Conservation (phyloP, 2,329 filamentous ascomycete species). For the Capronia americana region DNA sequence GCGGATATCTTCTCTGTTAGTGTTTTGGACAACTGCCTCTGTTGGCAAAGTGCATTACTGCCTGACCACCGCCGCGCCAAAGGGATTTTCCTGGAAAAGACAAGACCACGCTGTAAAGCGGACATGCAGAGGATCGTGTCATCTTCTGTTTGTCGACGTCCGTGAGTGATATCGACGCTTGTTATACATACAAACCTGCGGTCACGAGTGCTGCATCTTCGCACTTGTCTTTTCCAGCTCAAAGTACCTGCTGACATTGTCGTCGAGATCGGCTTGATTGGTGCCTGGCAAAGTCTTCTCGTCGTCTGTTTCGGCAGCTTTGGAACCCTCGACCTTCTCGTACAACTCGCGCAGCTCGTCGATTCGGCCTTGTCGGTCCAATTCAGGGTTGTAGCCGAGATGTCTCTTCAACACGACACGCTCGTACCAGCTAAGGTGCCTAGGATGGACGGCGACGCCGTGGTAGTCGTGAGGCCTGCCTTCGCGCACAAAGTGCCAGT, state of each 20-base stretch:
- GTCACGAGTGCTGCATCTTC: background rate
- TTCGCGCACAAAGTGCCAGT: slow-evolving; percentile 14
- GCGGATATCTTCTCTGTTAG: no score
- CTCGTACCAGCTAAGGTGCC: background rate
- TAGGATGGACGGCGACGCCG: background rate
- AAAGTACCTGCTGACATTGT: slow-evolving; percentile 25
- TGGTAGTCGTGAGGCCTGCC: slow-evolving; percentile 4
- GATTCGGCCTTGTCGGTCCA: background rate
- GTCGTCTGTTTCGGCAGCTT: slow-evolving; percentile 16
- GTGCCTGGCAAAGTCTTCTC: slow-evolving; percentile 16
- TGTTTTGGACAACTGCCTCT: no score
- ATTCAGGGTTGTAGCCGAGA: background rate
- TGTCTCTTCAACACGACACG: background rate
- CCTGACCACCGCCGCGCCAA: background rate
- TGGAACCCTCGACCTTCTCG: background rate
- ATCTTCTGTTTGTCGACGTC: background rate
- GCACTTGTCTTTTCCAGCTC: slow-evolving; percentile 14
- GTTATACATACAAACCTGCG: background rate
- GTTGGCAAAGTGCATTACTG: no score
- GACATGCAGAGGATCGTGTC: background rate
- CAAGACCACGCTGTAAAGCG: background rate
- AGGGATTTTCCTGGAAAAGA: background rate
- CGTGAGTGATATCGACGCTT: background rate
- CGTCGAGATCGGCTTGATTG: slow-evolving; percentile 12
- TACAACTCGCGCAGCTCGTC: background rate